Percentiles rank a stretch among this genome's conserved stretches.
These are phyloP conservation scores for Aureobasidium sp. DNA, from an alignment of 2,329 filamentous ascomycete species.

Conservation along the genomic window DNA sequence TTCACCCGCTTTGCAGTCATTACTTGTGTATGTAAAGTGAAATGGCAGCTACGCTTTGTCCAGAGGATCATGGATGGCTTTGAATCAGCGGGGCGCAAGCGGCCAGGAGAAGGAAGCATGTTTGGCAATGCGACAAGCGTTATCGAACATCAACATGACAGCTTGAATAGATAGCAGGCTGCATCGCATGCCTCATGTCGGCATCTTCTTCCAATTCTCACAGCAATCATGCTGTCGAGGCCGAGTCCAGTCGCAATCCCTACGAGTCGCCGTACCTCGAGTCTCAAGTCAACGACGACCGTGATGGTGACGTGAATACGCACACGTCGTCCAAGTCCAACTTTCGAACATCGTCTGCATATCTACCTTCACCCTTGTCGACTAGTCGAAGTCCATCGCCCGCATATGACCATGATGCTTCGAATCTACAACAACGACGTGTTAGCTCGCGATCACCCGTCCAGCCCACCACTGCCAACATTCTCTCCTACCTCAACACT, in stretches of 20 bases:
- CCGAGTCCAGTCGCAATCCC: slow-evolving; percentile 38
- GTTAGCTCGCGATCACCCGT: slow-evolving; percentile 17
- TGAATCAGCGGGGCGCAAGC: not conserved
- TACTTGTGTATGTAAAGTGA: not conserved
- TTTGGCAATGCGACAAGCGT: not conserved
- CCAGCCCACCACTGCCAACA: slow-evolving; percentile 30
- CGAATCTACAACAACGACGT: slow-evolving; percentile 24
- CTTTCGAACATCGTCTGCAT: slow-evolving; percentile 38
- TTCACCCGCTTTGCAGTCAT: too few relatives aligned
- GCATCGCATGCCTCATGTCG: slow-evolving; percentile 28
- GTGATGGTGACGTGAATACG: slow-evolving; percentile 21
- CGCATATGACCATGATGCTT: slow-evolving; percentile 24
- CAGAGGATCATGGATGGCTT: not conserved
- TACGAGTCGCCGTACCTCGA: slow-evolving; percentile 34
- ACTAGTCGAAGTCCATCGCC: slow-evolving; percentile 23
- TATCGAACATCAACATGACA: not conserved
- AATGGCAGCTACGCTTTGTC: not conserved
- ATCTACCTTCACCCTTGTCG: slow-evolving; percentile 35
- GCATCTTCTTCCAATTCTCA: slow-evolving; percentile 25
- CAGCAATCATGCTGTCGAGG: slow-evolving; percentile 32
- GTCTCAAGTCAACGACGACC: slow-evolving; percentile 37
- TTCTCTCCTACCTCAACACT: slow-evolving; percentile 36
- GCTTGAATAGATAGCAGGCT: not conserved
- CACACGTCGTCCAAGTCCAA: slow-evolving; percentile 64
- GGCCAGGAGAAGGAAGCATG: not conserved